A percentile compares a stretch with the other conserved stretches of the same genome.
Evolutionary conservation across 768 basidiomycete genomes (phyloP).

Genomic region (Lentinus brumalis): DNA sequence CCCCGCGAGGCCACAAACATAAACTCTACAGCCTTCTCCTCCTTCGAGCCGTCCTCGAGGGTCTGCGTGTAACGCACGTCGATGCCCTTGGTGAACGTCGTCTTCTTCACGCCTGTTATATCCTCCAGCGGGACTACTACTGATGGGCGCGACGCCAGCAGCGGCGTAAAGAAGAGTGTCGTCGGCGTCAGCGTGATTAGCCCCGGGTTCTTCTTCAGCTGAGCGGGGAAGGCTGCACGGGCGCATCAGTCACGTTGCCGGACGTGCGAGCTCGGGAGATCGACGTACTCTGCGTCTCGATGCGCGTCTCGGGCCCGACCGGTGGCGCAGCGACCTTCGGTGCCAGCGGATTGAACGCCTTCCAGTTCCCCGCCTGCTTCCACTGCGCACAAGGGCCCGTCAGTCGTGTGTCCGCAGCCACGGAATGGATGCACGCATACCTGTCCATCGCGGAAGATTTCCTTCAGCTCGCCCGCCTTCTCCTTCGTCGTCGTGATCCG

Average conservation of each 20-base stretch:
- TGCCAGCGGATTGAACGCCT: constrained; percentile 11
- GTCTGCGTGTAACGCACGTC: constrained; percentile 45
- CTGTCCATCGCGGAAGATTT: constrained; percentile 37
- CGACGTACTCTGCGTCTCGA: constrained; percentile 28
- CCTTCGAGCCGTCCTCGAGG: constrained; percentile 29
- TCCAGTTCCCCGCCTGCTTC: constrained; percentile 27
- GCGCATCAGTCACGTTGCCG: not conserved
- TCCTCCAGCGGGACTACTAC: constrained; percentile 46
- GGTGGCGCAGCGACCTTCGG: constrained; percentile 15
- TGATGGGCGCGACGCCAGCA: constrained; percentile 48
- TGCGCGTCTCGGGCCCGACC: constrained; percentile 6
- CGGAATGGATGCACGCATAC: constrained; percentile 30
- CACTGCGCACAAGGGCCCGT: constrained; percentile 13
- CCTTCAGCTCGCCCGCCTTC: constrained; percentile 41
- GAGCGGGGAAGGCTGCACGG: constrained; percentile 58
- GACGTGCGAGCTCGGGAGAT: not conserved
- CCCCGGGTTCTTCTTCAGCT: constrained; percentile 55
- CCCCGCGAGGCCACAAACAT: constrained; percentile 62
- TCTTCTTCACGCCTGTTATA: constrained; percentile 60
- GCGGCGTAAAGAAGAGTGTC: constrained; percentile 55
- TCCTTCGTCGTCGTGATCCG: constrained; percentile 49
- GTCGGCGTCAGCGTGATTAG: constrained; percentile 57
- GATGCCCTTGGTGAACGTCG: constrained; percentile 54
- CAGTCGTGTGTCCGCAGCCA: not conserved
- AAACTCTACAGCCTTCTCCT: constrained; percentile 55